A percentile compares a stretch with the other conserved stretches of the same genome.
Evolutionary conservation across 2,329 filamentous ascomycete genomes (phyloP).

Genomic region (Calonectria multiphialidica): DNA sequence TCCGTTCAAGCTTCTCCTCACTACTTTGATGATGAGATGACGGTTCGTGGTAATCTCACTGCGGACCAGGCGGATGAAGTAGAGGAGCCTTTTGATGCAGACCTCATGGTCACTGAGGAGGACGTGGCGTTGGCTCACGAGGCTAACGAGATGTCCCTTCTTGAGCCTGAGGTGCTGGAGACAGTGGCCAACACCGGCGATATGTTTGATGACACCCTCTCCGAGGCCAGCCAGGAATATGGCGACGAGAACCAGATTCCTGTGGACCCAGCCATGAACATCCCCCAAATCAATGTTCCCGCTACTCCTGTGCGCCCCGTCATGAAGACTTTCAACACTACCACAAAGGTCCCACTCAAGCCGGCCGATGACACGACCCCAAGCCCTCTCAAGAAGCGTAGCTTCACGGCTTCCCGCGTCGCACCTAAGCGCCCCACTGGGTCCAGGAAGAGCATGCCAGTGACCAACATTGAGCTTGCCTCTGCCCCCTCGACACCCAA

Average conservation of each 20-base stretch:
- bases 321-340: constrained; percentile 73
- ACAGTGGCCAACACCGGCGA: constrained; percentile 45
- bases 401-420: constrained; percentile 63
- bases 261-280: constrained; percentile 61
- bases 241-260: constrained; percentile 75
- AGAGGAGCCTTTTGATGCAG: constrained; percentile 54
- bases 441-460: constrained; percentile 48
- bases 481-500: constrained; percentile 47
- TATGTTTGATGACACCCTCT: constrained; percentile 62
- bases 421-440: constrained; percentile 57
- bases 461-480: constrained; percentile 31
- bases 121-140: constrained; percentile 70
- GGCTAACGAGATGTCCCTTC: constrained; percentile 70
- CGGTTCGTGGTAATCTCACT: constrained; percentile 45
- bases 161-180: constrained; percentile 58
- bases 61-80: constrained; percentile 35
- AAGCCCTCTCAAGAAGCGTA: constrained; percentile 61
- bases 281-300: constrained; percentile 48
- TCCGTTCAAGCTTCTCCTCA: constrained; percentile 51
- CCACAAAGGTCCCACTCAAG: constrained; percentile 83
- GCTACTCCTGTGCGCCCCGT: constrained; percentile 68
- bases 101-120: constrained; percentile 63
- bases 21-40: constrained; percentile 75
- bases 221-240: constrained; percentile 75
- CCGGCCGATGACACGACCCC: constrained; percentile 71